Evolutionary conservation across 2,329 filamentous ascomycete genomes (phyloP).

Genomic region (Exophiala aquamarina): DNA sequence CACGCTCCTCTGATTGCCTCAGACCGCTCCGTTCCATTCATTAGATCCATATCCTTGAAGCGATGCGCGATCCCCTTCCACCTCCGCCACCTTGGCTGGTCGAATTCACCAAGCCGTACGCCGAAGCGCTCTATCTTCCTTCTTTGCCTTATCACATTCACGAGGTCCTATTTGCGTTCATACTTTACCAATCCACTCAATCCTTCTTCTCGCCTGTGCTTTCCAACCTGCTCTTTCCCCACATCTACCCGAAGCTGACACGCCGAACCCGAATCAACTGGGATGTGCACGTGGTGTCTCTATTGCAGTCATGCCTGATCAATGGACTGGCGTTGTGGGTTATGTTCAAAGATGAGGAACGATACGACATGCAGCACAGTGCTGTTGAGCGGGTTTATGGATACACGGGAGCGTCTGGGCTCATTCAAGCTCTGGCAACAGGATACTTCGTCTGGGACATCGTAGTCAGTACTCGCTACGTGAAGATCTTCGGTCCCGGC

Average conservation of each 20-base stretch:
- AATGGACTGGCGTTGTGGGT: constrained; percentile 58
- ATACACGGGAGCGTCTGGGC: constrained; percentile 59
- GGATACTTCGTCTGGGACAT: constrained; percentile 68
- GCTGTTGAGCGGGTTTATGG: constrained; percentile 55
- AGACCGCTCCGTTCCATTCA: not conserved
- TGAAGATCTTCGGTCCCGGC: constrained; percentile 60
- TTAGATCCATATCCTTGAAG: not conserved
- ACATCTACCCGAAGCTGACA: constrained; percentile 54
- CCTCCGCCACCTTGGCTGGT: constrained; percentile 54
- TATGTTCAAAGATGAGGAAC: constrained; percentile 57
- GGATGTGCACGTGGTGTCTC: constrained; percentile 66
- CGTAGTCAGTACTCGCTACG: constrained; percentile 54
- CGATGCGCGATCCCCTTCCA: constrained; percentile 46
- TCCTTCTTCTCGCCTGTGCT: constrained; percentile 55
- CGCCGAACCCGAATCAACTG: constrained; percentile 62
- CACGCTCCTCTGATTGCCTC: no score
- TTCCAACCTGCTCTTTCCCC: constrained; percentile 54
- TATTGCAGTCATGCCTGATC: constrained; percentile 60
- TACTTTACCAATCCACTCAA: constrained; percentile 58
- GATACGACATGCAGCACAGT: constrained; percentile 51
- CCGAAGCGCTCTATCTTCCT: constrained; percentile 52
- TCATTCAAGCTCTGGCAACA: constrained; percentile 60
- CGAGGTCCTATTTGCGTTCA: constrained; percentile 58
- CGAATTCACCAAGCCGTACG: constrained; percentile 49
- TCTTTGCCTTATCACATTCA: constrained; percentile 62